Conservation (phyloP, 2,329 filamentous ascomycete species). For the Alternaria metachromatica region DNA sequence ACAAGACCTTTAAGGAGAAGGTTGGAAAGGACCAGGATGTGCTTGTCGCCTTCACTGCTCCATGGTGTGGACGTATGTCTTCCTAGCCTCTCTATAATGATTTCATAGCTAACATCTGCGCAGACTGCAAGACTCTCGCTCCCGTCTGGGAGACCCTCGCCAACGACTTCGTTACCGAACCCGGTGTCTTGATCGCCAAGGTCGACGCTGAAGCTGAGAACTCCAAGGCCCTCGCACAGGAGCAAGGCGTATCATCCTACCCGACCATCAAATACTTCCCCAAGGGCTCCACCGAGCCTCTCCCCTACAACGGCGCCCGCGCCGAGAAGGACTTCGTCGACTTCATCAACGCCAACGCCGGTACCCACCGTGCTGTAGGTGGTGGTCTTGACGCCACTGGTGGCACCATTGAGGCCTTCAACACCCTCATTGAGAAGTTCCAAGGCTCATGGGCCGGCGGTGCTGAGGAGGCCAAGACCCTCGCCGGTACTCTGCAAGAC, state of each 20-base stretch:
- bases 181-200: constrained; percentile 86
- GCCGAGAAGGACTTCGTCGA: constrained; percentile 76
- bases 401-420: constrained; percentile 81
- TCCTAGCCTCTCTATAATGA: background rate
- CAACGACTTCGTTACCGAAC: constrained; percentile 77
- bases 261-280: constrained; percentile 99
- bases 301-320: constrained; percentile 77
- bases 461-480: constrained; percentile 74
- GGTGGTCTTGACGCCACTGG: constrained; percentile 80
- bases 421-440: constrained; percentile 77
- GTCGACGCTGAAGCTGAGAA: constrained; percentile 91
- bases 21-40: constrained; percentile 89
- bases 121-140: constrained; percentile 96
- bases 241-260: constrained; percentile 82
- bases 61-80: constrained; percentile 95
- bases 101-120: constrained; percentile 12
- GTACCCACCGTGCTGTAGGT: constrained; percentile 82
- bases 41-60: constrained; percentile 94
- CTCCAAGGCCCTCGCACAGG: constrained; percentile 77
- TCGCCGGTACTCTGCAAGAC: constrained; percentile 70
- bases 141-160: constrained; percentile 90
- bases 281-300: constrained; percentile 75
- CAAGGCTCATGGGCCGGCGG: constrained; percentile 67
- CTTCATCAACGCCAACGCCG: constrained; percentile 88
- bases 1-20: constrained; percentile 76